phyloP scores from a whole-genome alignment of 2,329 filamentous ascomycete genomes.

The Botryotinia narcissicola region DNA sequence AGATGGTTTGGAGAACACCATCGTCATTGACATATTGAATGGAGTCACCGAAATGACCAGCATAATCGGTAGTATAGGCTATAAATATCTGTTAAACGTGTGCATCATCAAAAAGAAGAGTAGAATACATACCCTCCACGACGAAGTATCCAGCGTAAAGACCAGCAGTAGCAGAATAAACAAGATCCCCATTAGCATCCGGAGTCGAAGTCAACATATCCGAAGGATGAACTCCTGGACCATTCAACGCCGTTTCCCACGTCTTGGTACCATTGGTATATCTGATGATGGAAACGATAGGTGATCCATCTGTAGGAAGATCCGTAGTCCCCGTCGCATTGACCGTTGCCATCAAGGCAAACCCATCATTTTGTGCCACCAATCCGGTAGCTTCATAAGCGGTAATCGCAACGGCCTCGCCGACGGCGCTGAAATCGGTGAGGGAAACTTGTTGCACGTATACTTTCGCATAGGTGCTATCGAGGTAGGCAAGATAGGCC shows the following conservation, averaged over 20 bases:
- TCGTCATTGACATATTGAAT: constrained; percentile 49
- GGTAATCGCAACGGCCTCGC: constrained; percentile 50
- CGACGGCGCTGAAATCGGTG: constrained; percentile 52
- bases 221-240: constrained; percentile 50
- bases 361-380: constrained; percentile 61
- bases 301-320: constrained; percentile 47
- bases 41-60: constrained; percentile 57
- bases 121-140: constrained; percentile 45
- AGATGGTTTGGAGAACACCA: constrained; percentile 51
- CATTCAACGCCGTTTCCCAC: constrained; percentile 59
- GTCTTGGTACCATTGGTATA: constrained; percentile 54
- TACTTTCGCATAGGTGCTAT: constrained; percentile 53
- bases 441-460: constrained; percentile 57
- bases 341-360: constrained; percentile 53
- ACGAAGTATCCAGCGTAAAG: constrained; percentile 63
- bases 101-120: background rate
- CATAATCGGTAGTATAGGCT: constrained; percentile 51
- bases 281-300: constrained; percentile 58
- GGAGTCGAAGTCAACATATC: constrained; percentile 48
- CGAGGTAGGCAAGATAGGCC: constrained; percentile 60
- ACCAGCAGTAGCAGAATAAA: constrained; percentile 54
- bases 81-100: constrained; percentile 8
- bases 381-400: constrained; percentile 59
- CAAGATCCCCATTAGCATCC: constrained; percentile 61
- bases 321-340: constrained; percentile 53